Base-by-base conservation (phyloP, 2,329 filamentous ascomycete genomes). In the Lachnellula willkommii region DNA sequence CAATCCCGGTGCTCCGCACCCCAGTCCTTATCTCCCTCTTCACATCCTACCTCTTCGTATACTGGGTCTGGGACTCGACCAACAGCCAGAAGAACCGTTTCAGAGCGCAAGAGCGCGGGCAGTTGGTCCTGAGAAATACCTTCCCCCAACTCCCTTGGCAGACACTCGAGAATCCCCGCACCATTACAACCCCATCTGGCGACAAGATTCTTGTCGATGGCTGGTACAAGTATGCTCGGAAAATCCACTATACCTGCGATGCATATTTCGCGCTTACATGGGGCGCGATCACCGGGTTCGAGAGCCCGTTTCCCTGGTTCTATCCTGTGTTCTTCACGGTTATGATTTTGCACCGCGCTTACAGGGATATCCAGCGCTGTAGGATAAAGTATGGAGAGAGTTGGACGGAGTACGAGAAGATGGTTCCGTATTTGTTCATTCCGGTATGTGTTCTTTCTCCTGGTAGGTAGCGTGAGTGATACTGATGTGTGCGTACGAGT, bases 81-180 rank as follows among this genome's bases (percentile, higher is more conserved):
- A 95, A 95, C 76, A 89, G 84, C 68, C 91, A 96, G 74, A 96
- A 96, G 82, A 96, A 95, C 76, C 85, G 88, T 62, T 96, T 93
- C 82, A 85, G 91, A 53, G 83, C 87, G 62, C 79, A 84, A 73
- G 89, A 95, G 75, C 83, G 86, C 58, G 90, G 90, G 59, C 85
- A 84, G 40, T 69, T 81, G 52, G 73, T 86, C 51, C 76, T 83
- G 70, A 88, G 91, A 65, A 89, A 86, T 65, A 85, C 90, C 2
- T 95, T 96, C 76, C 91, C 92, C 4, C 89, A 93, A 72, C 81
- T 96, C 15, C 90, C 90, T 6, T 96, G 90, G 87, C 88, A 89
- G 71, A 86, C 85, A 4, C 72, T 96, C 57, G 74, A 89, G 64
- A 92, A 95, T 74, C 90, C 91, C 46, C 84, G 87, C 71, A 85